phyloP scores from a whole-genome alignment of 2,329 filamentous ascomycete genomes.

The Pseudonectria foliicola region DNA sequence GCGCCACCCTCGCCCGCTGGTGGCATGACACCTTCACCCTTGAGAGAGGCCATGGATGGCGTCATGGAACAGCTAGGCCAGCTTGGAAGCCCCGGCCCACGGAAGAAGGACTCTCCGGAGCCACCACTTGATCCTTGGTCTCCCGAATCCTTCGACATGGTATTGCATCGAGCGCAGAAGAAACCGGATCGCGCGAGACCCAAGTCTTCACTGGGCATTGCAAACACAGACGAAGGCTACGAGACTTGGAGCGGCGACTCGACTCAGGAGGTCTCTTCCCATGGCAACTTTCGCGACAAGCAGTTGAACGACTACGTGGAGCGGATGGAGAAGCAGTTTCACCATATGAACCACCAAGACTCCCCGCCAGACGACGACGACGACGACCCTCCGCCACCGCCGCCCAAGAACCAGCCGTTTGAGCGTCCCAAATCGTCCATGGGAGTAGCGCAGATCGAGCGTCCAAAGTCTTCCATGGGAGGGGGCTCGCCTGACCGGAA shows the following conservation, averaged over 20 bases:
- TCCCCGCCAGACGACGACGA: conserved; percentile 36
- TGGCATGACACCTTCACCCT: conserved; percentile 76
- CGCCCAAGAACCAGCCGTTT: conserved; percentile 46
- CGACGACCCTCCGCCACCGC: conserved; percentile 54
- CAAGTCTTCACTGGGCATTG: conserved; percentile 68
- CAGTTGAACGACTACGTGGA: conserved; percentile 82
- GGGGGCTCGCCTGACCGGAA: conserved; percentile 36
- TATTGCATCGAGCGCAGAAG: conserved; percentile 25
- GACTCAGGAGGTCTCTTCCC: conserved; percentile 39
- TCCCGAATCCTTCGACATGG: conserved; percentile 71
- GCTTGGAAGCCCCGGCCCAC: conserved; percentile 50
- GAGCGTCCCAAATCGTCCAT: conserved; percentile 54
- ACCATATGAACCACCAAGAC: conserved; percentile 60
- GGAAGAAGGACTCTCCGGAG: conserved; percentile 48
- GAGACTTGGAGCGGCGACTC: conserved; percentile 52
- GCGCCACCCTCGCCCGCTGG: conserved; percentile 60
- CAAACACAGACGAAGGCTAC: conserved; percentile 53
- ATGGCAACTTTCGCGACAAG: conserved; percentile 38
- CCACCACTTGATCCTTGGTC: conserved; percentile 73
- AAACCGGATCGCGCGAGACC: conserved; percentile 35
- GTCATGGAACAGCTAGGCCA: conserved; percentile 93
- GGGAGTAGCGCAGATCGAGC: conserved; percentile 39
- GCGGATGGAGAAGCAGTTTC: conserved; percentile 80
- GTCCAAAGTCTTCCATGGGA: conserved; percentile 54
- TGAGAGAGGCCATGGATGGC: conserved; percentile 94